These are phyloP conservation scores for Zarea fungicola DNA, from an alignment of 2,329 filamentous ascomycete species.

Conservation along the genomic window DNA sequence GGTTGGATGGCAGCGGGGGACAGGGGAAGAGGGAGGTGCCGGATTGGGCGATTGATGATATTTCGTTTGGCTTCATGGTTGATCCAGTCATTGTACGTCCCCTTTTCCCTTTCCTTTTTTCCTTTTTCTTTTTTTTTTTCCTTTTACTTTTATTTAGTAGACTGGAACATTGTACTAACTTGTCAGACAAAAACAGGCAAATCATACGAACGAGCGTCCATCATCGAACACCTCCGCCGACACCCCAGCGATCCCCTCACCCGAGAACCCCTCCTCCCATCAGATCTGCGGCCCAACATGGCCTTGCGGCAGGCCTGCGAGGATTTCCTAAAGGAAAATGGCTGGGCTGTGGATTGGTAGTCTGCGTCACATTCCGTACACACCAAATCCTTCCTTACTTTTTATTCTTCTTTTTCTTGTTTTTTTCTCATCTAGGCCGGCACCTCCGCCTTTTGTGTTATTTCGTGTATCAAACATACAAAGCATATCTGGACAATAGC, in stretches of 20 bases:
- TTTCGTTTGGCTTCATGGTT: conserved; percentile 68
- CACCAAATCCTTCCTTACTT: background rate
- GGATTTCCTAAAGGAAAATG: conserved; percentile 80
- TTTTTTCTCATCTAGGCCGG: background rate
- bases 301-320: conserved; percentile 76
- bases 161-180: too few relatives aligned
- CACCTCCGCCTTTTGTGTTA: too few relatives aligned
- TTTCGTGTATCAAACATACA: too few relatives aligned
- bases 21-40: conserved; percentile 63
- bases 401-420: background rate
- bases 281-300: conserved; percentile 76
- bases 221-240: conserved; percentile 78
- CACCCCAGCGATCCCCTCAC: conserved; percentile 77
- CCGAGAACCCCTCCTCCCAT: conserved; percentile 61
- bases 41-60: conserved; percentile 72
- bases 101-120: too few relatives aligned
- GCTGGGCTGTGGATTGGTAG: conserved; percentile 90
- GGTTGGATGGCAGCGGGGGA: conserved; percentile 38
- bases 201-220: conserved; percentile 81
- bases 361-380: too few relatives aligned
- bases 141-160: too few relatives aligned
- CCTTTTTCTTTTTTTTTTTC: too few relatives aligned
- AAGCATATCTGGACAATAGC: too few relatives aligned
- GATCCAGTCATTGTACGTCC: conserved; percentile 60
- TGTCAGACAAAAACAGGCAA: conserved; percentile 73